These are phyloP conservation scores for Talaromyces piceae DNA, from an alignment of 2,329 filamentous ascomycete genomes.

Conservation along the genomic window DNA sequence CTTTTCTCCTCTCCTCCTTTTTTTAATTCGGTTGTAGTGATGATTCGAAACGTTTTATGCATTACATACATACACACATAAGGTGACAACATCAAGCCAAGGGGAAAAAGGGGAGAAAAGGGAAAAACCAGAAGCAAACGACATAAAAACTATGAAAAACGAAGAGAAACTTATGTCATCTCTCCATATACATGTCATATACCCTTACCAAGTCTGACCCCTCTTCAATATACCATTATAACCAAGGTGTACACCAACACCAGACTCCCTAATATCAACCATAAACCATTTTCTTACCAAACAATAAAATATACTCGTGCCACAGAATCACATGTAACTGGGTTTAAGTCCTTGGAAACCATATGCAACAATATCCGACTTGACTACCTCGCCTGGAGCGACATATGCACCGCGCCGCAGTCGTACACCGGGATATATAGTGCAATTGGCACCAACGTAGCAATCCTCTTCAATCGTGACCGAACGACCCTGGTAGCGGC, in stretches of 20 bases:
- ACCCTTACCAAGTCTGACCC: not conserved
- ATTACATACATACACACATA: not conserved
- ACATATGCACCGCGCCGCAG: constrained; percentile 38
- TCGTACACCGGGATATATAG: constrained; percentile 45
- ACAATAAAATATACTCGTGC: not conserved
- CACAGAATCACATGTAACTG: constrained; percentile 29
- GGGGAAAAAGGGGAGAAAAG: too few species aligned
- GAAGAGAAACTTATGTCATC: not conserved
- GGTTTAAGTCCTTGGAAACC: constrained; percentile 36
- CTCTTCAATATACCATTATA: not conserved
- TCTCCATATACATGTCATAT: not conserved
- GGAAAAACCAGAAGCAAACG: not conserved
- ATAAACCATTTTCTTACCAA: not conserved
- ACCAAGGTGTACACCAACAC: not conserved
- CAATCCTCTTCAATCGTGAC: constrained; percentile 71
- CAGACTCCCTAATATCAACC: not conserved
- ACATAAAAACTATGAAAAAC: not conserved
- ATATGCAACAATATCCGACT: constrained; percentile 35
- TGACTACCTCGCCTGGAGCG: constrained; percentile 39
- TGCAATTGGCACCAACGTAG: constrained; percentile 56
- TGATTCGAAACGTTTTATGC: not conserved
- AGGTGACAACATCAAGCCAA: too few species aligned
- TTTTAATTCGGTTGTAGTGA: not conserved
- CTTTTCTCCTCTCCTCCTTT: not conserved
- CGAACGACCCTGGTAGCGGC: constrained; percentile 60